These are phyloP conservation scores for Alternaria triticina DNA, from an alignment of 2,329 filamentous ascomycete species.

Conservation along the genomic window DNA sequence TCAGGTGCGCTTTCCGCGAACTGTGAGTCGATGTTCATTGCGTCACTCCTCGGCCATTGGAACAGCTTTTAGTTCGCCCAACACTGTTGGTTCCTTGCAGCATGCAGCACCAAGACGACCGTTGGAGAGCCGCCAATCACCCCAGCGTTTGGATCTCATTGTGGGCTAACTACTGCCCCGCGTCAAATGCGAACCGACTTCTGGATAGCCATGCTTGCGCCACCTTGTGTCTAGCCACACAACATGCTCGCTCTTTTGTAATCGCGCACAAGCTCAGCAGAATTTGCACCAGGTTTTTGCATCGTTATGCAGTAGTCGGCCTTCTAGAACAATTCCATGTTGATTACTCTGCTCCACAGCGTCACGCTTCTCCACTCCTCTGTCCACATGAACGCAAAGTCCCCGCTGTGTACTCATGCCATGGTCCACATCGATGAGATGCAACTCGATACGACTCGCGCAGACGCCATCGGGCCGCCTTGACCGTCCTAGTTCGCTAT, in stretches of 20 bases:
- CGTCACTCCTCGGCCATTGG: neutral
- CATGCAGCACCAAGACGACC: neutral
- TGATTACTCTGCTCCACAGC: slow-evolving; percentile 6
- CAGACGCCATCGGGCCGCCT: neutral
- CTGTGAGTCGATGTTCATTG: neutral
- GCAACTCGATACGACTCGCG: slow-evolving; percentile 2
- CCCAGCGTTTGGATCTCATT: neutral
- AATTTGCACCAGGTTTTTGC: slow-evolving; percentile 3
- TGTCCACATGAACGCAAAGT: neutral
- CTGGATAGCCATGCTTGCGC: neutral
- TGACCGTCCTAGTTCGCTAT: neutral
- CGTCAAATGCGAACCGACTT: neutral
- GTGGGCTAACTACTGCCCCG: neutral
- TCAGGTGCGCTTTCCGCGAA: neutral
- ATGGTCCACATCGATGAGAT: slow-evolving; percentile 15
- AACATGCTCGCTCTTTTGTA: neutral
- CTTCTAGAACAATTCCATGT: slow-evolving; percentile 12
- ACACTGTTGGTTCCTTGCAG: slow-evolving; percentile 1
- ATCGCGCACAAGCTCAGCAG: neutral
- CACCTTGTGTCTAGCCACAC: neutral
- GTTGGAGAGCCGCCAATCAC: neutral
- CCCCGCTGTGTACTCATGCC: neutral
- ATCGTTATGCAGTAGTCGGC: slow-evolving; percentile 6
- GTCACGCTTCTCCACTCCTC: neutral
- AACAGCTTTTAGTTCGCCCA: neutral